phyloP scores from a whole-genome alignment of 768 basidiomycete genomes.

The Amanita brunnescens region DNA sequence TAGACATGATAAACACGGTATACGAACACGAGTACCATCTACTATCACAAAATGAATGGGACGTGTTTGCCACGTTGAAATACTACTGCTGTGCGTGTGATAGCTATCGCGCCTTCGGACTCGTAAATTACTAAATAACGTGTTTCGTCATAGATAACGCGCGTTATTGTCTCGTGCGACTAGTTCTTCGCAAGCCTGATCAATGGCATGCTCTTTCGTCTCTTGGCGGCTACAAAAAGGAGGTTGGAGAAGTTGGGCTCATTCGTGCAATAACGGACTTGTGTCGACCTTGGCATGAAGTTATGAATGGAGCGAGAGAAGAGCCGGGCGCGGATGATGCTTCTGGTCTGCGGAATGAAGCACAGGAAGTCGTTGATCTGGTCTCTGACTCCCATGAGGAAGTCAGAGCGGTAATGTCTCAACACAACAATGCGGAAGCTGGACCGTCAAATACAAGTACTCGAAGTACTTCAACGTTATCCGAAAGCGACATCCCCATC shows the following conservation, averaged over 20 bases:
- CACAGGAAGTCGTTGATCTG: slow-evolving; percentile 34
- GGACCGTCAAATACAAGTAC: slow-evolving; percentile 7
- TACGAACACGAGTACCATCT: slow-evolving; percentile 26
- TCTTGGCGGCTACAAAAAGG: slow-evolving; percentile 29
- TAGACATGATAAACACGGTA: slow-evolving; percentile 32
- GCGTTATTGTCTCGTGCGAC: slow-evolving; percentile 53
- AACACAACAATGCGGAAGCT: not conserved
- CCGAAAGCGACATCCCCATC: slow-evolving; percentile 2
- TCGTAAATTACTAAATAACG: too few relatives aligned
- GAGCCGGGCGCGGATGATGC: not conserved
- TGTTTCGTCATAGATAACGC: slow-evolving; percentile 37
- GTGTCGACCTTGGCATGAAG: slow-evolving; percentile 22
- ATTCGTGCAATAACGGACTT: slow-evolving; percentile 34
- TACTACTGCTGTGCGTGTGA: slow-evolving; percentile 23
- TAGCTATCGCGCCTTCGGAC: too few relatives aligned
- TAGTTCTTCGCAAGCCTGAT: slow-evolving; percentile 51
- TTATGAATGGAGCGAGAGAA: slow-evolving; percentile 7
- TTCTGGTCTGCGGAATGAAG: slow-evolving; percentile 13
- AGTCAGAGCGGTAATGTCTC: slow-evolving; percentile 10
- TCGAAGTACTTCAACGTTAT: slow-evolving; percentile 14
- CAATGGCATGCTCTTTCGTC: slow-evolving; percentile 41
- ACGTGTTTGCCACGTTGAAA: slow-evolving; percentile 21
- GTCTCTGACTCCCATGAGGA: slow-evolving; percentile 33
- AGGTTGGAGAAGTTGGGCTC: slow-evolving; percentile 36
- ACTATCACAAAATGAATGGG: slow-evolving; percentile 25